A percentile compares a stretch with the other conserved stretches of the same genome.
Conservation (phyloP, 306 rosid genomes). For the Cucumis melo region DNA sequence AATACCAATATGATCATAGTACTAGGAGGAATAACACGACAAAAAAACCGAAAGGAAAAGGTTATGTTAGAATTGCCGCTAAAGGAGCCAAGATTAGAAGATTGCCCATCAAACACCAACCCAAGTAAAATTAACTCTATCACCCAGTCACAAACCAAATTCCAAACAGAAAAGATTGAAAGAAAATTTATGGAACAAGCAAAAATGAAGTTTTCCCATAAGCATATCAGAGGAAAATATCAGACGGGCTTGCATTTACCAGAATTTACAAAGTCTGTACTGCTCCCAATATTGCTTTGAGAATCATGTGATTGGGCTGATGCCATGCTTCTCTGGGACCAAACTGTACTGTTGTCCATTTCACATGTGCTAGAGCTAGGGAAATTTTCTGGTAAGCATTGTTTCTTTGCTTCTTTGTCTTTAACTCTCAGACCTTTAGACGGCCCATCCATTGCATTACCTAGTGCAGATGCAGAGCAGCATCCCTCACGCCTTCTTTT, state of each 20-base stretch:
- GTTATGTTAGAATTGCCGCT: background rate
- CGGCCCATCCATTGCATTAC: constrained; percentile 28
- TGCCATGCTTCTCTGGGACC: constrained; percentile 40
- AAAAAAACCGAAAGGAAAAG: background rate
- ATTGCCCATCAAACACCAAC: background rate
- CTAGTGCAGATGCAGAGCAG: constrained; percentile 25
- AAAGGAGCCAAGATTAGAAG: background rate
- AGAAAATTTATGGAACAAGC: background rate
- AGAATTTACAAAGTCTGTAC: constrained; percentile 57
- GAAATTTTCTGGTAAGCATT: constrained; percentile 44
- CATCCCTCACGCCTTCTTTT: constrained; percentile 84
- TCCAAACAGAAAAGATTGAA: constrained; percentile 4
- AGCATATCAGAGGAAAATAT: background rate
- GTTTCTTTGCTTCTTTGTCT: constrained; percentile 26
- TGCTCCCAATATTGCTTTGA: constrained; percentile 31
- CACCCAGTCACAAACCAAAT: background rate
- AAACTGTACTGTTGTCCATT: constrained; percentile 36
- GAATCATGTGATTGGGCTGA: constrained; percentile 28
- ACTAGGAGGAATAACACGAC: background rate
- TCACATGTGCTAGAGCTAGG: constrained; percentile 63
- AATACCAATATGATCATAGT: too few relatives aligned
- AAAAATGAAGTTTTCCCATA: background rate
- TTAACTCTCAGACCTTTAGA: constrained; percentile 30
- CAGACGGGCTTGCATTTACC: constrained; percentile 30
- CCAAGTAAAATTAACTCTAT: background rate